Conservation (phyloP, 169 alveolate genomes). For the Eimeria acervulina region DNA sequence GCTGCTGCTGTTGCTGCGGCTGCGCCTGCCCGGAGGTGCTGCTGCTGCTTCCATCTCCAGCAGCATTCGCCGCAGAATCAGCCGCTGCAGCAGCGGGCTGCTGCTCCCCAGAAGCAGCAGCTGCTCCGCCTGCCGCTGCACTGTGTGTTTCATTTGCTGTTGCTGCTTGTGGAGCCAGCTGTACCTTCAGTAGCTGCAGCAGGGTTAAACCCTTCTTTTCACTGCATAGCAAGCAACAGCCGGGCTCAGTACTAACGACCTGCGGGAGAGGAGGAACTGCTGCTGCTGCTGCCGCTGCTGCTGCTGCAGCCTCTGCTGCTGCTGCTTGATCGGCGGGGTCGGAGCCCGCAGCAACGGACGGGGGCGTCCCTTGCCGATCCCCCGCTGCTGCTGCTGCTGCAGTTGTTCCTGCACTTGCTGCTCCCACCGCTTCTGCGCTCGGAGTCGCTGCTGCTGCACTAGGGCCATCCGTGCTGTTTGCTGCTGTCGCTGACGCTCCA, state of each 20-base stretch:
- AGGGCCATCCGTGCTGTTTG: constrained; percentile 12
- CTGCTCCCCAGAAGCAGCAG: constrained; percentile 41
- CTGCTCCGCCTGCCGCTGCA: constrained; percentile 3
- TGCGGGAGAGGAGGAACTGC: constrained; percentile 57
- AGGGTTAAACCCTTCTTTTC: constrained; percentile 42
- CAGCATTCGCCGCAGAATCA: background rate
- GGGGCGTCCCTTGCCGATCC: background rate
- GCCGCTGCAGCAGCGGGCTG: background rate
- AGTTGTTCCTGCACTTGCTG: background rate
- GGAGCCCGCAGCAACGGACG: background rate
- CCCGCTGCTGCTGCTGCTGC: constrained; percentile 11
- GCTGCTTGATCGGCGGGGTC: constrained; percentile 43
- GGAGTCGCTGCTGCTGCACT: constrained; percentile 43
- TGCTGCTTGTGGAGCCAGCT: constrained; percentile 22
- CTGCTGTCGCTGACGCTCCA: constrained; percentile 61
- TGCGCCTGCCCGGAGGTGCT: background rate
- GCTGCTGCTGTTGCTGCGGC: constrained; percentile 54
- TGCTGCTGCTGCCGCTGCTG: constrained; percentile 61
- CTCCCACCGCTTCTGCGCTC: background rate
- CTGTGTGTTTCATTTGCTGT: background rate
- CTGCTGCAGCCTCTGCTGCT: constrained; percentile 1
- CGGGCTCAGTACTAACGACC: constrained; percentile 32
- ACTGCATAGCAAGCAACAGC: constrained; percentile 65
- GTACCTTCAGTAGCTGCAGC: constrained; percentile 58
- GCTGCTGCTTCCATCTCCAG: background rate